Percentiles rank a stretch among this genome's conserved stretches.
phyloP scores from a whole-genome alignment of 192 early-diverging fungal species.

The Backusella parvicylindrica region DNA sequence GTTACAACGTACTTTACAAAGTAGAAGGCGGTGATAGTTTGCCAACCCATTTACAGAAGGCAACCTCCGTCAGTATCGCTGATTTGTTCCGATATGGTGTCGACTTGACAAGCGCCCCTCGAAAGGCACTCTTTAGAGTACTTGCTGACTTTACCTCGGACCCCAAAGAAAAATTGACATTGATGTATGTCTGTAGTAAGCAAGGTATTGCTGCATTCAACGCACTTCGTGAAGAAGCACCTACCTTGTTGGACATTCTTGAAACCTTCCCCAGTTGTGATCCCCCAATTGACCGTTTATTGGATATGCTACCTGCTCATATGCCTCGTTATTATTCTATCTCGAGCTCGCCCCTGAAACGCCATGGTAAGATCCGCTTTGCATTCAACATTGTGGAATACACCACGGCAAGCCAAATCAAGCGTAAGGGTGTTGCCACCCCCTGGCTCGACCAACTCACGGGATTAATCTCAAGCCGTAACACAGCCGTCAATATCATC shows the following conservation, averaged over 20 bases:
- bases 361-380: constrained; percentile 53
- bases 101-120: constrained; percentile 69
- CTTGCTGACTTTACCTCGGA: constrained; percentile 79
- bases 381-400: constrained; percentile 90
- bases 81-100: constrained; percentile 74
- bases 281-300: constrained; percentile 64
- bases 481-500: neutral
- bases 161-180: constrained; percentile 63
- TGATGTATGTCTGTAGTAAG: constrained; percentile 78
- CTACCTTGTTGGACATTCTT: constrained; percentile 81
- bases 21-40: constrained; percentile 46
- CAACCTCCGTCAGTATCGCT: constrained; percentile 40
- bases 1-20: constrained; percentile 30
- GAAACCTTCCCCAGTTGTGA: constrained; percentile 71
- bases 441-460: constrained; percentile 75
- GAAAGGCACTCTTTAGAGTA: constrained; percentile 79
- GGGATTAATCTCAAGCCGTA: constrained; percentile 21
- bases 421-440: constrained; percentile 68
- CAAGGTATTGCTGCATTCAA: constrained; percentile 69
- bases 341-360: constrained; percentile 61
- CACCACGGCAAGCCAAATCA: constrained; percentile 29
- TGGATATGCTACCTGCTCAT: constrained; percentile 77
- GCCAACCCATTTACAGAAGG: constrained; percentile 49
- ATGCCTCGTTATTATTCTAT: constrained; percentile 90
- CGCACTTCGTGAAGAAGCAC: constrained; percentile 58